Conservation (phyloP, 768 basidiomycete species). For the Trametes cinnabarina region DNA sequence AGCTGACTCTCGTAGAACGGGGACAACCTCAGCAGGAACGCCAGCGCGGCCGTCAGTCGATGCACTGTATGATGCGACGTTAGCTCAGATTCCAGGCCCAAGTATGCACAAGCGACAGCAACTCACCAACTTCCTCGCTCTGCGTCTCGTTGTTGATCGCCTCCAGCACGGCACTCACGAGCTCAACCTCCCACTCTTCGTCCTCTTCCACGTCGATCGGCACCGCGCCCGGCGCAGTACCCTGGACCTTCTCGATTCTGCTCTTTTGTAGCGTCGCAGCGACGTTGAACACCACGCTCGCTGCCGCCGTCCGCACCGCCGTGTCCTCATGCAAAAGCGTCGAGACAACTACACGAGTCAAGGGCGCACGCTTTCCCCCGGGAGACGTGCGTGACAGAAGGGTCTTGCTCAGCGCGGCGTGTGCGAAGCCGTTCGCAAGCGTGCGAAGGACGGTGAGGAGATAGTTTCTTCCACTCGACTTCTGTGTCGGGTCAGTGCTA, state of each 20-base stretch:
- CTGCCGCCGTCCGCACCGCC: slow-evolving; percentile 71
- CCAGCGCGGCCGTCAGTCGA: slow-evolving; percentile 77
- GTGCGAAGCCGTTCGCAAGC: slow-evolving; percentile 65
- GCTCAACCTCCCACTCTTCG: slow-evolving; percentile 85
- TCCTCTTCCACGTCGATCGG: slow-evolving; percentile 48
- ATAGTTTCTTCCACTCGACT: slow-evolving; percentile 46
- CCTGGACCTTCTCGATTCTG: slow-evolving; percentile 45
- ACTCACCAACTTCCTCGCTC: slow-evolving; percentile 75
- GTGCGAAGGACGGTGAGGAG: slow-evolving; percentile 66
- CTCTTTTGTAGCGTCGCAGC: slow-evolving; percentile 63
- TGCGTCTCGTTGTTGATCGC: slow-evolving; percentile 67
- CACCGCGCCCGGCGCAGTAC: slow-evolving; percentile 26
- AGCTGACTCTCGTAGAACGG: slow-evolving; percentile 61
- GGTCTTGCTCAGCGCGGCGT: slow-evolving; percentile 36
- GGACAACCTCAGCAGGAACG: slow-evolving; percentile 70
- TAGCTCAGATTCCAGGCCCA: background rate
- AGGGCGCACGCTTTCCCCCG: slow-evolving; percentile 28
- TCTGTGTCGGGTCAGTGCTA: slow-evolving; percentile 26
- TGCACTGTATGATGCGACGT: slow-evolving; percentile 52
- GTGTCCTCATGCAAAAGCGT: slow-evolving; percentile 68
- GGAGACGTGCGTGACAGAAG: slow-evolving; percentile 35
- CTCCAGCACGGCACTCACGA: slow-evolving; percentile 80
- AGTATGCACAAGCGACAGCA: background rate
- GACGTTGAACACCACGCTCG: slow-evolving; percentile 78
- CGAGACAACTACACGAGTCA: slow-evolving; percentile 61